A percentile compares a stretch with the other conserved stretches of the same genome.
Conservation (phyloP, 169 alveolate species). For the Plasmodium cynomolgi region DNA sequence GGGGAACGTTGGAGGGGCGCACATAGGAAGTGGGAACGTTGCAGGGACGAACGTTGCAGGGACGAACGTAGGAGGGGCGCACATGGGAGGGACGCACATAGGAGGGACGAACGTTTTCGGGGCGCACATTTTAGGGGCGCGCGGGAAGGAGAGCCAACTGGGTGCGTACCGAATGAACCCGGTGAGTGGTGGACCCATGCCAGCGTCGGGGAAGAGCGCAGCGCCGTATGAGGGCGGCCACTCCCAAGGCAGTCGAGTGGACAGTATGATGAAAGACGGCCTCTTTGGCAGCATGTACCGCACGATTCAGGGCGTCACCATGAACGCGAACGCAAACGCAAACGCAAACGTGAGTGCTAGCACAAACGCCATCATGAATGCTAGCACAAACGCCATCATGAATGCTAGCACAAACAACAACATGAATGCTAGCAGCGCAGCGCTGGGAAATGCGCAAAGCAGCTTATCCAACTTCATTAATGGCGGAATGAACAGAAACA, state of each 20-base stretch:
- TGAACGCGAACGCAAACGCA: neutral
- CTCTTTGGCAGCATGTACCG: slow-evolving; percentile 27
- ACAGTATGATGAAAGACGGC: slow-evolving; percentile 18
- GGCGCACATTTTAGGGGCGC: neutral
- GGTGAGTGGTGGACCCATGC: neutral
- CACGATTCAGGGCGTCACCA: neutral
- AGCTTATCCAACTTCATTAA: neutral
- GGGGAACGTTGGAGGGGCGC: too few relatives aligned
- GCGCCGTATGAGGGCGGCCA: neutral
- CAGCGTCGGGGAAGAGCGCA: neutral
- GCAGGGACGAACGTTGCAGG: neutral
- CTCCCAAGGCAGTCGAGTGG: neutral
- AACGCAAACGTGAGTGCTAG: neutral
- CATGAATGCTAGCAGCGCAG: neutral
- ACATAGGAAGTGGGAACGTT: too few relatives aligned
- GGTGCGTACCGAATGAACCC: neutral
- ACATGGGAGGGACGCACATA: too few relatives aligned
- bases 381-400: neutral
- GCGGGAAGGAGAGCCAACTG: neutral
- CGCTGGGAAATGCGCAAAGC: neutral
- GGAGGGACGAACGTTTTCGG: neutral
- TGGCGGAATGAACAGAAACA: neutral
- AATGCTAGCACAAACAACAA: neutral
- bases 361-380: neutral
- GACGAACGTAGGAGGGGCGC: neutral